Base-by-base conservation (phyloP, 2,329 filamentous ascomycete species). In the Clonostachys rosea region DNA sequence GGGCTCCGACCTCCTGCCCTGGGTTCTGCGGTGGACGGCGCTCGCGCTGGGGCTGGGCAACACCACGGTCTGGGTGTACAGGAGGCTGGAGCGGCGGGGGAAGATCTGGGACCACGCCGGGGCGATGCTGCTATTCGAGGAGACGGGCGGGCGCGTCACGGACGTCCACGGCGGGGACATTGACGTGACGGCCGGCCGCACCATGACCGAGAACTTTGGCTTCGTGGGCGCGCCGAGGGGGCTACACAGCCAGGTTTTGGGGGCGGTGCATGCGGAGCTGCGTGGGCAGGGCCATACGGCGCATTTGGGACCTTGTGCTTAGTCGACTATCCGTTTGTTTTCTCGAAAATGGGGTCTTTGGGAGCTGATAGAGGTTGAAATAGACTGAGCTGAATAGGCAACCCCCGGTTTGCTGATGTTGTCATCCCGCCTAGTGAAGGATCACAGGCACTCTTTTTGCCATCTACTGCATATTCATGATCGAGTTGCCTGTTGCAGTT, bases 231-330 rank as follows among this genome's bases (percentile, higher is more conserved):
- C 78, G 2, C 73, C 77, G 8, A 59, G 50, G 16, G 58, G 57
- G 6, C 44, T 74, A 7, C 78, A 82, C 49, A 64, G 40, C 1
- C 46, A 52, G 3, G 73, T 82, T 2, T 55, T 81, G 47, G 75
- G 82, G 54, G 87, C 80, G 6, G 92, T 97, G 3, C 87, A 87
- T 64, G 79, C 83, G 52, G 90, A 95, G n/a, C 70, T 96, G 54
- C 64, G 47, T 20, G 63, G 68, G 18, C 56, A 71, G 44, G 53
- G 58, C 0, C 58, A 59, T 18, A 52, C 9, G 44, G 43, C 17
- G 34, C 34, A 46, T 12, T 36, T 49, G 34, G 42, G 20, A 5
- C 36, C 36, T n/a, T 39, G 36, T 30, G 24, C 24, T 30, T 30
- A 30, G 24, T 10, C 24, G 24, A 30, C 24, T 30, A 30, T 30